Percentiles rank a stretch among this genome's conserved stretches.
phyloP scores from a whole-genome alignment of 208 protist species.

The Wallacemonas rigidus region DNA sequence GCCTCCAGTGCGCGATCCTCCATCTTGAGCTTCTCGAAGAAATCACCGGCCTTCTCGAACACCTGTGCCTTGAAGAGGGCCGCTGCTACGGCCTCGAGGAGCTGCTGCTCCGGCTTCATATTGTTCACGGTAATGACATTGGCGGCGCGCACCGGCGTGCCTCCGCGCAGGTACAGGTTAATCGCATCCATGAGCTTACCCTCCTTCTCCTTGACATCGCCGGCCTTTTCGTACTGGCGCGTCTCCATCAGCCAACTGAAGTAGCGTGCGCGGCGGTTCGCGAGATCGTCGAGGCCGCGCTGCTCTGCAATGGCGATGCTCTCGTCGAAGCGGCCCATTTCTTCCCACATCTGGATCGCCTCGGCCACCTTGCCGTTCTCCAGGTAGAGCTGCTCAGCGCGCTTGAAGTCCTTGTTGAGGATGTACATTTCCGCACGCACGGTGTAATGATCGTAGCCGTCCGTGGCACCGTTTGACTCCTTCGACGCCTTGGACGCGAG shows the following conservation, averaged over 20 bases:
- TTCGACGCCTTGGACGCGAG: conserved; percentile 66
- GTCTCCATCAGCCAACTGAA: conserved; percentile 96
- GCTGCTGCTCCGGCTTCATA: conserved; percentile 82
- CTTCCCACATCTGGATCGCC: conserved; percentile 96
- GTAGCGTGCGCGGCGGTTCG: conserved; percentile 88
- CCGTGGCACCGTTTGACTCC: conserved; percentile 55
- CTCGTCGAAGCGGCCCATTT: conserved; percentile 94
- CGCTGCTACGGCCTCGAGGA: conserved; percentile 94
- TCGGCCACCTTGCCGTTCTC: conserved; percentile 93
- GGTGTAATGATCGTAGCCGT: conserved; percentile 92
- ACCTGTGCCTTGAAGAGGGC: conserved; percentile 93
- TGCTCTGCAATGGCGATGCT: conserved; percentile 89
- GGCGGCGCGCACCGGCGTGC: conserved; percentile 93
- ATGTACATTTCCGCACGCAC: conserved; percentile 89
- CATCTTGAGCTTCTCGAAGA: conserved; percentile 95
- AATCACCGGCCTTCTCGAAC: conserved; percentile 95
- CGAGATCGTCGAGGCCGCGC: conserved; percentile 82
- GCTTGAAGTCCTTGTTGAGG: conserved; percentile 92
- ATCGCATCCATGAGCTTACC: conserved; percentile 95
- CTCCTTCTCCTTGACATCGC: conserved; percentile 93
- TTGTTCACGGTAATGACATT: conserved; percentile 88
- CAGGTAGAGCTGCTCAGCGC: conserved; percentile 93
- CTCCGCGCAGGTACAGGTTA: conserved; percentile 95
- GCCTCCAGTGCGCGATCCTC: conserved; percentile 93
- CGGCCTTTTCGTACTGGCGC: conserved; percentile 95